phyloP scores from a whole-genome alignment of 106 monocot species.

The Dendrobium nobile region DNA sequence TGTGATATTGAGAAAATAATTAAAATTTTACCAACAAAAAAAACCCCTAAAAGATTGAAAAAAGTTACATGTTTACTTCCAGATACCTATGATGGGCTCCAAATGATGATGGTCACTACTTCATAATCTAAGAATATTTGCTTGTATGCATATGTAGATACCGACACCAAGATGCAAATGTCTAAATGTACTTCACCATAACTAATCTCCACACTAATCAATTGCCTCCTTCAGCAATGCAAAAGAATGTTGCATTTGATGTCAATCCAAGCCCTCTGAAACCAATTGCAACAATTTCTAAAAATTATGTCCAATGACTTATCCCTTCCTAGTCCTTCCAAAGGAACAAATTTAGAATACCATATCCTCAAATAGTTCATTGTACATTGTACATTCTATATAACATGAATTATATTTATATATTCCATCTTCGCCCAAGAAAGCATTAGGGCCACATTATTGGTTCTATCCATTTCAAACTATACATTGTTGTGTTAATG shows the following conservation, averaged over 20 bases:
- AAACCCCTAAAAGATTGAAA: no score
- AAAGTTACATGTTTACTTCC: no score
- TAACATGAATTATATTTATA: background rate
- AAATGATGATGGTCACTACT: no score
- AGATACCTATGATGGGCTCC: no score
- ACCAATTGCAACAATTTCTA: background rate
- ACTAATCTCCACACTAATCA: background rate
- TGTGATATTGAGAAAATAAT: no score
- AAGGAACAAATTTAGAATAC: background rate
- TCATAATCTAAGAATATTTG: background rate
- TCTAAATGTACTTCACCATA: background rate
- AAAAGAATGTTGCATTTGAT: background rate
- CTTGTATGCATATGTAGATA: background rate
- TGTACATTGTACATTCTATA: background rate
- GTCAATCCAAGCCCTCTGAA: background rate
- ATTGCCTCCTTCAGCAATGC: background rate
- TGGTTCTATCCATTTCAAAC: background rate
- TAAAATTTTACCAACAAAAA: no score
- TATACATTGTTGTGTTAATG: background rate
- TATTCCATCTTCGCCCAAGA: background rate
- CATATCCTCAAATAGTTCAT: background rate
- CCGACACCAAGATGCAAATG: background rate
- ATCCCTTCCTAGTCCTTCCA: background rate
- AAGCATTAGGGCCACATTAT: background rate
- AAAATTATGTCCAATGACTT: background rate